Conservation (phyloP, 371 early-diverging fungal species). For the Thermomucor indicae-seudaticae region DNA sequence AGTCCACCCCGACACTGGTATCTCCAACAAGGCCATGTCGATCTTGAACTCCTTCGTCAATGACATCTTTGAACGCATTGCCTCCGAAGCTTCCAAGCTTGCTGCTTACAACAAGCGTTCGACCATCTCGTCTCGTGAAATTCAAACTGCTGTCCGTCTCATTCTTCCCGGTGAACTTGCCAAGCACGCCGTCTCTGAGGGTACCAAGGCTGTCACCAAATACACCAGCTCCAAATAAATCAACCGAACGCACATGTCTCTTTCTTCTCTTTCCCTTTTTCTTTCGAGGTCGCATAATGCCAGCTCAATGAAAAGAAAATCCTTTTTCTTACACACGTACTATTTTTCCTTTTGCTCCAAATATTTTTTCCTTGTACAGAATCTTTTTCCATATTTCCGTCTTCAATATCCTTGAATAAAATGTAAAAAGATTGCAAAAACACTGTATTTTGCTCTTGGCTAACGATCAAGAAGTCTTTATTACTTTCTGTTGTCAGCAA, state of each 20-base stretch:
- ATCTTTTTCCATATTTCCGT: constrained; percentile 1
- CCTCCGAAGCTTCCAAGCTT: constrained; percentile 87
- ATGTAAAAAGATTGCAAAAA: constrained; percentile 6
- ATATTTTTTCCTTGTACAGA: constrained; percentile 4
- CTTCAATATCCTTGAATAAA: not conserved
- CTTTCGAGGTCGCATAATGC: constrained; percentile 9
- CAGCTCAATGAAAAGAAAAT: no score
- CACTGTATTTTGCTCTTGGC: not conserved
- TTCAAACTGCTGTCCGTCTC: constrained; percentile 93
- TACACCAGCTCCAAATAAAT: constrained; percentile 80
- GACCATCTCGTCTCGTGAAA: constrained; percentile 94
- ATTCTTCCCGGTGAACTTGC: constrained; percentile 95
- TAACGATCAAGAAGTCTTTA: no score
- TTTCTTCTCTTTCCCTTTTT: not conserved
- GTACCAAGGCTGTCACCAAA: constrained; percentile 96
- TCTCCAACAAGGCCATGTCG: constrained; percentile 98
- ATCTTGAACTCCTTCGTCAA: constrained; percentile 98
- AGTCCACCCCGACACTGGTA: constrained; percentile 97
- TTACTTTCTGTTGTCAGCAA: not conserved
- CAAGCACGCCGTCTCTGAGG: constrained; percentile 97
- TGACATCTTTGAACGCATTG: constrained; percentile 96
- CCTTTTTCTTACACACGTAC: not conserved
- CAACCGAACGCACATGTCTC: not conserved
- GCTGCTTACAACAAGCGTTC: constrained; percentile 94
- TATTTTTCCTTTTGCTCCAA: not conserved